Evolutionary conservation across 345 rosid species (phyloP).

Genomic region (Streptanthus diversifolius): DNA sequence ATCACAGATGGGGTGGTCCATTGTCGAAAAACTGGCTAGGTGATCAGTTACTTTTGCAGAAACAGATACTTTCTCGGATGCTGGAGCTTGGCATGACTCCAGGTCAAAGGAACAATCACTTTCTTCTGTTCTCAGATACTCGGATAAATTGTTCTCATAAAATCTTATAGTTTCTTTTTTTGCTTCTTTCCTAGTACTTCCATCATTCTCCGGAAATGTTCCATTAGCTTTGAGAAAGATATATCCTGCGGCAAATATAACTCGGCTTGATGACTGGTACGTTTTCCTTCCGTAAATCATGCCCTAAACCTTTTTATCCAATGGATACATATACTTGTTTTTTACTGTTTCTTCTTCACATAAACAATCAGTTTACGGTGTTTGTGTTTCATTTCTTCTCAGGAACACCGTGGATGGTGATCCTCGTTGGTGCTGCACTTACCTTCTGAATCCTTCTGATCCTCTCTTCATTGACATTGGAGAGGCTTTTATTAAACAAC

Average conservation of each 20-base stretch:
- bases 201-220: conserved; percentile 96
- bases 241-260: conserved; percentile 79
- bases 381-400: conserved; percentile 5
- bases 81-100: conserved; percentile 95
- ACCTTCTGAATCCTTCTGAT: conserved; percentile 86
- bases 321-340: neutral
- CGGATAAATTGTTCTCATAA: neutral
- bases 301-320: neutral
- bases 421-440: conserved; percentile 94
- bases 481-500: conserved; percentile 75
- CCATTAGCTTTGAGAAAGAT: conserved; percentile 76
- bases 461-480: conserved; percentile 84
- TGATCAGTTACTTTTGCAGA: conserved; percentile 76
- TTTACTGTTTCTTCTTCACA: conserved; percentile 3
- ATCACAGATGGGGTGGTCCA: conserved; percentile 94
- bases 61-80: conserved; percentile 76
- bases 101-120: conserved; percentile 40
- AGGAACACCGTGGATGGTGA: conserved; percentile 92
- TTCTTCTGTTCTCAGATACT: neutral
- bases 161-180: conserved; percentile 4
- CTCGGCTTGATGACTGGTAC: conserved; percentile 89
- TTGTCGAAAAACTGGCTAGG: conserved; percentile 77
- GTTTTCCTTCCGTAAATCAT: neutral
- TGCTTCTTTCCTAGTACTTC: conserved; percentile 59
- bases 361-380: neutral